Conservation (phyloP, 1,284 basidiomycete genomes). For the Austroboletus niveus region DNA sequence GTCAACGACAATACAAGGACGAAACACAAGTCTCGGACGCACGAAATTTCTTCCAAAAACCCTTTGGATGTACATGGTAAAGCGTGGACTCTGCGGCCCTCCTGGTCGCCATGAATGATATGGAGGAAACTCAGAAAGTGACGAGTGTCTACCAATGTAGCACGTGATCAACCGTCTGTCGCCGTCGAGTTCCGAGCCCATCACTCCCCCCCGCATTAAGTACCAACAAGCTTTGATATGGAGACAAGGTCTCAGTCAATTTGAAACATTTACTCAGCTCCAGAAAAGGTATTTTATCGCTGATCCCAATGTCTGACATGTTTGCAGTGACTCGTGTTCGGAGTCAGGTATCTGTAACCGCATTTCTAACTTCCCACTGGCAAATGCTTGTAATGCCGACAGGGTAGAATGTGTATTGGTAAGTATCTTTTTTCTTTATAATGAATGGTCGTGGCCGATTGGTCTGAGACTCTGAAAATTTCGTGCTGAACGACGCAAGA, state of each 20-base stretch:
- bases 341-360: too few relatives aligned
- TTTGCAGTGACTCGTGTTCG: background rate
- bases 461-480: conserved; percentile 5
- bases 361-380: background rate
- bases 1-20: conserved; percentile 8
- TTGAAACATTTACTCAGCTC: background rate
- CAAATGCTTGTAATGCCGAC: background rate
- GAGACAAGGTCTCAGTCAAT: background rate
- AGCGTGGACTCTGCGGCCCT: conserved; percentile 80
- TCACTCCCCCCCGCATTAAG: too few relatives aligned
- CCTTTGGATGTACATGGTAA: conserved; percentile 84
- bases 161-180: conserved; percentile 14
- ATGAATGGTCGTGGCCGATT: background rate
- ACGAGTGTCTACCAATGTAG: background rate
- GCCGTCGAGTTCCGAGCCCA: too few relatives aligned
- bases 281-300: background rate
- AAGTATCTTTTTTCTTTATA: background rate
- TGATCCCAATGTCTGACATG: conserved; percentile 2
- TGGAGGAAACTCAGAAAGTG: conserved; percentile 2
- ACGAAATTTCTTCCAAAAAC: conserved; percentile 96
- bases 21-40: conserved; percentile 25
- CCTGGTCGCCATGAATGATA: conserved; percentile 59
- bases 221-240: background rate
- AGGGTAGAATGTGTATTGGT: background rate
- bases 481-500: conserved; percentile 26